These are phyloP conservation scores for Vigna mungo DNA, from an alignment of 306 rosid genomes.

Conservation along the genomic window DNA sequence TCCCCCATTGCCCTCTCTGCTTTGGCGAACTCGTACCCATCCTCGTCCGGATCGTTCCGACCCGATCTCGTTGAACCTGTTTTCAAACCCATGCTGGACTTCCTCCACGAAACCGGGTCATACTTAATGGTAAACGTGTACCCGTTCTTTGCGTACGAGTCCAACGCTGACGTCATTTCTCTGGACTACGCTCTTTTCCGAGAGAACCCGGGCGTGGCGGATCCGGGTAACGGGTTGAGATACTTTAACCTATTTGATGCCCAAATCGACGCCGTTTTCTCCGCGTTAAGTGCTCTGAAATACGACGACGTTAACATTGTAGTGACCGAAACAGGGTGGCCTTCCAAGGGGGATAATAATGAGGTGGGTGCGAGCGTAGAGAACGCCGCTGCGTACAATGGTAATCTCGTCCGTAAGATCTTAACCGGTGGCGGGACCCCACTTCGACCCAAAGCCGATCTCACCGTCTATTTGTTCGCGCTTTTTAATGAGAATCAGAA, in stretches of 20 bases:
- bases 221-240: slow-evolving; percentile 80
- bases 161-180: slow-evolving; percentile 85
- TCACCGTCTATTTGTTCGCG: slow-evolving; percentile 87
- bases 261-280: slow-evolving; percentile 94
- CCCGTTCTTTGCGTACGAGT: slow-evolving; percentile 94
- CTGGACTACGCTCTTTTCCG: slow-evolving; percentile 85
- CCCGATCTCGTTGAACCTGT: slow-evolving; percentile 72
- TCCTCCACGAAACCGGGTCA: slow-evolving; percentile 82
- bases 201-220: slow-evolving; percentile 78
- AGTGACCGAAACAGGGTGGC: slow-evolving; percentile 93
- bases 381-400: slow-evolving; percentile 94
- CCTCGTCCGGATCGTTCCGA: slow-evolving; percentile 90
- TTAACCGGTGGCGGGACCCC: slow-evolving; percentile 83
- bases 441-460: slow-evolving; percentile 73
- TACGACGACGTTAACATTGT: slow-evolving; percentile 74
- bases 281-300: slow-evolving; percentile 73
- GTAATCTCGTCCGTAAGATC: slow-evolving; percentile 83
- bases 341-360: slow-evolving; percentile 75
- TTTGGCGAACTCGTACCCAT: slow-evolving; percentile 80
- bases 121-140: slow-evolving; percentile 92
- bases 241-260: slow-evolving; percentile 88
- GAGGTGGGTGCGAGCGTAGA: slow-evolving; percentile 82
- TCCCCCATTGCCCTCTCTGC: slow-evolving; percentile 94
- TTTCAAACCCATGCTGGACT: slow-evolving; percentile 75
- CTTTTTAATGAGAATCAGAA: slow-evolving; percentile 89